Conservation (phyloP, 345 rosid species). For the Eucalyptus decipiens region DNA sequence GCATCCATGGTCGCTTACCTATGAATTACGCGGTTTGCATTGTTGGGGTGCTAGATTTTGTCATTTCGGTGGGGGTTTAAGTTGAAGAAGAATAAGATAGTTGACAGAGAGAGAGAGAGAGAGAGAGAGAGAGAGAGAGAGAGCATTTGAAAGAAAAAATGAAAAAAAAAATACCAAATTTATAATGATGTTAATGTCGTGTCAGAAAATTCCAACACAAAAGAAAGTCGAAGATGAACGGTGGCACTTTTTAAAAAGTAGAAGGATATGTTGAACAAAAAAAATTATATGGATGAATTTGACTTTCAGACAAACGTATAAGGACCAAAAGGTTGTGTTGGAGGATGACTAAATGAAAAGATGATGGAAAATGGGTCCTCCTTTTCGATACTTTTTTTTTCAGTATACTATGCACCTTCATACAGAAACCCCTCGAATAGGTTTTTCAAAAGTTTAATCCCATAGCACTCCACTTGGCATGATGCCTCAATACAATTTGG, state of each 20-base stretch:
- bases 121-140: background rate
- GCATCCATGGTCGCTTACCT: background rate
- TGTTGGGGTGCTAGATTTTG: background rate
- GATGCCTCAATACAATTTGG: background rate
- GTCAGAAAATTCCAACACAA: background rate
- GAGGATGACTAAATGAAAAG: background rate
- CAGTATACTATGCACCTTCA: background rate
- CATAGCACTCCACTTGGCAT: background rate
- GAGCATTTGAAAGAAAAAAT: background rate
- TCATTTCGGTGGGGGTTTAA: background rate
- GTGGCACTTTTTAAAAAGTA: background rate
- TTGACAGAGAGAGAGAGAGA: background rate
- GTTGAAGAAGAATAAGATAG: background rate
- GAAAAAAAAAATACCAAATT: background rate
- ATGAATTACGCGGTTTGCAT: background rate
- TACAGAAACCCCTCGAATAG: background rate
- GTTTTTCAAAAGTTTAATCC: background rate
- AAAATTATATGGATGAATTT: background rate
- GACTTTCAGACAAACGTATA: background rate
- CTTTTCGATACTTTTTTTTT: background rate
- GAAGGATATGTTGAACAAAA: background rate
- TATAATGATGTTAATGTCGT: background rate
- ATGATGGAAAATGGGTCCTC: background rate
- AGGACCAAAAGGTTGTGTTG: background rate
- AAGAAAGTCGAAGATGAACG: background rate